Base-by-base conservation (phyloP, 2,329 filamentous ascomycete genomes). In the Paraphaeosphaeria minitans region DNA sequence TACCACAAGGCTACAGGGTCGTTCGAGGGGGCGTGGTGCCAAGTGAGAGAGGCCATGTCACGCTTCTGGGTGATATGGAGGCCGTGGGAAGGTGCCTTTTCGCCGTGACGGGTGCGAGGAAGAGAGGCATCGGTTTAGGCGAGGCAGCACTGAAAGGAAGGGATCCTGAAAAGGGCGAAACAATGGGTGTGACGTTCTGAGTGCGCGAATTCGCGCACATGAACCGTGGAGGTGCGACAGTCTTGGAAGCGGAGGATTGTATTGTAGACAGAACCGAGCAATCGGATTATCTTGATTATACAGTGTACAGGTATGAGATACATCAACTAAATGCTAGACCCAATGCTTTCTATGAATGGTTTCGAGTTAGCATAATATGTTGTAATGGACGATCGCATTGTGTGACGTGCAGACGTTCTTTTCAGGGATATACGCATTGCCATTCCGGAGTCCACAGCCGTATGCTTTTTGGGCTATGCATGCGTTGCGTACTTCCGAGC, bases 41-140 rank as follows among this genome's bases (percentile, higher is more conserved):
- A 66, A 93, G 89, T 55, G 92, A 96, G 64, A 83, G 92, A 3
- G 93, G 94, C 0, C 94, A 98, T 78, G 89, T 97, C 37, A 93
- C 91, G 0, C 82, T 98, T 70, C 77, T 97, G 33, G 93, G 93
- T 0, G 93, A 97, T 79, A 74, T 97, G 62, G 87, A 91, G 62
- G 92, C 89, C 0, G 88, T 97, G 0, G 93, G 92, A 0, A 84
- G 82, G 67, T 93, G 90, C 62, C 75, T 97, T 35, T 81, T 82
- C 66, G 91, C 90, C 12, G 76, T 97, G 14, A 71, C 88, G 0
- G 82, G 84, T 56, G 93, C 88, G 1, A 80, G 78, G 59, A 90
- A 88, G 74, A 89, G 87, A 73, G 91, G 92, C 0, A 90, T 96
- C 65, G 92, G 93, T 1, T 64, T 88, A 85, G 88, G 65, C 41